phyloP scores from a whole-genome alignment of 2,329 filamentous ascomycete genomes.

The Alternaria conjuncta region DNA sequence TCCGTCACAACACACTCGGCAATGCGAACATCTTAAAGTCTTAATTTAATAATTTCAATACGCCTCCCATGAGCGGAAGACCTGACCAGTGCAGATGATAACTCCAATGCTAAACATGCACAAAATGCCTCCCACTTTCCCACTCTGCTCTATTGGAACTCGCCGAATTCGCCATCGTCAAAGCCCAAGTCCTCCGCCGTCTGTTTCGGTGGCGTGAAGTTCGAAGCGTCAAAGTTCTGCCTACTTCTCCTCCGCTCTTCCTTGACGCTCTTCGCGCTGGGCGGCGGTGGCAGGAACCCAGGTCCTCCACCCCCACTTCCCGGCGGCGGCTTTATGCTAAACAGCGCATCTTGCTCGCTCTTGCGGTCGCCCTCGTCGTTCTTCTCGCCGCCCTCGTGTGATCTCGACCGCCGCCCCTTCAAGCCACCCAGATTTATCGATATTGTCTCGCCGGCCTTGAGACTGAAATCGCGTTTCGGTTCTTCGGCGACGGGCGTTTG shows the following conservation, averaged over 20 bases:
- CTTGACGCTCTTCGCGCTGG: constrained; percentile 67
- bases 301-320: constrained; percentile 35
- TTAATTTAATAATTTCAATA: constrained; percentile 9
- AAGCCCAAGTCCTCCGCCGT: constrained; percentile 73
- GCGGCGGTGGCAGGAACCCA: constrained; percentile 69
- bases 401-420: constrained; percentile 55
- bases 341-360: constrained; percentile 59
- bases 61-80: constrained; percentile 30
- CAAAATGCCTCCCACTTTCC: background rate
- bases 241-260: constrained; percentile 63
- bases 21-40: background rate
- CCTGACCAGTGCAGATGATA: constrained; percentile 12
- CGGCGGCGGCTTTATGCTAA: constrained; percentile 78
- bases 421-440: constrained; percentile 74
- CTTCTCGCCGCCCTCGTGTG: constrained; percentile 51
- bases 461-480: constrained; percentile 74
- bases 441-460: constrained; percentile 91
- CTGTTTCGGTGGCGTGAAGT: constrained; percentile 18
- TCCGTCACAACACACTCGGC: background rate
- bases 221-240: constrained; percentile 48
- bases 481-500: constrained; percentile 51
- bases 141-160: constrained; percentile 66
- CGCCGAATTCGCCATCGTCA: constrained; percentile 87
- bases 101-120: constrained; percentile 27
- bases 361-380: constrained; percentile 36